Evolutionary conservation across 108 stramenopile genomes (phyloP).

Genomic region (Craspedostauros australis): DNA sequence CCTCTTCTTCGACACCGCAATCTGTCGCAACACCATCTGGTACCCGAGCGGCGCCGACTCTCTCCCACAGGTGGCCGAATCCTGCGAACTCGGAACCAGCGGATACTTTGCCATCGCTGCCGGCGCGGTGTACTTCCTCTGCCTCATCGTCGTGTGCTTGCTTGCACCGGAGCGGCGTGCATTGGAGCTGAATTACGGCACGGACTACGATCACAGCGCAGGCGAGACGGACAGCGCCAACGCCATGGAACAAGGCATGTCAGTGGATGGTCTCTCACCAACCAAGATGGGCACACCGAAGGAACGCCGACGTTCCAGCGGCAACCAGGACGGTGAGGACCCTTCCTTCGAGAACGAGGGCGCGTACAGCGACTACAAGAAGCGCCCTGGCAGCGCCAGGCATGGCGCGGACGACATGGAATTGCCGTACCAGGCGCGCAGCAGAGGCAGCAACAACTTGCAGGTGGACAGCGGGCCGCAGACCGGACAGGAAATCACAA

Average conservation of each 20-base stretch:
- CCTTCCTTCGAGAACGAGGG: too few relatives aligned
- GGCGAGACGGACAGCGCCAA: neutral
- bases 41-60: conserved; percentile 34
- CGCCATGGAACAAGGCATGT: neutral
- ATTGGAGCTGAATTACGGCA: conserved; percentile 57
- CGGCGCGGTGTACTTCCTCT: conserved; percentile 36
- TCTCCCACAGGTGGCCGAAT: conserved; percentile 39
- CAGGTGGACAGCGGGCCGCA: too few relatives aligned
- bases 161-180: conserved; percentile 42
- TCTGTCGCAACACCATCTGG: conserved; percentile 57
- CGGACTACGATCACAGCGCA: conserved; percentile 23
- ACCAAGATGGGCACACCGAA: too few relatives aligned
- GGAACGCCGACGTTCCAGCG: too few relatives aligned
- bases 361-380: too few relatives aligned
- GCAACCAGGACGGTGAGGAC: too few relatives aligned
- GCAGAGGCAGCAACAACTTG: too few relatives aligned
- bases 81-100: conserved; percentile 46
- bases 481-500: too few relatives aligned
- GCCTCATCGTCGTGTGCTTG: conserved; percentile 53
- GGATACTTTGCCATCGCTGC: conserved; percentile 39
- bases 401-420: too few relatives aligned
- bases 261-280: neutral
- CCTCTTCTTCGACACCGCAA: conserved; percentile 49
- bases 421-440: too few relatives aligned
- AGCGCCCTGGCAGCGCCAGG: too few relatives aligned